A percentile compares a stretch with the other conserved stretches of the same genome.
Conservation (phyloP, 2,329 filamentous ascomycete genomes). For the Ophiostoma angusticollis region DNA sequence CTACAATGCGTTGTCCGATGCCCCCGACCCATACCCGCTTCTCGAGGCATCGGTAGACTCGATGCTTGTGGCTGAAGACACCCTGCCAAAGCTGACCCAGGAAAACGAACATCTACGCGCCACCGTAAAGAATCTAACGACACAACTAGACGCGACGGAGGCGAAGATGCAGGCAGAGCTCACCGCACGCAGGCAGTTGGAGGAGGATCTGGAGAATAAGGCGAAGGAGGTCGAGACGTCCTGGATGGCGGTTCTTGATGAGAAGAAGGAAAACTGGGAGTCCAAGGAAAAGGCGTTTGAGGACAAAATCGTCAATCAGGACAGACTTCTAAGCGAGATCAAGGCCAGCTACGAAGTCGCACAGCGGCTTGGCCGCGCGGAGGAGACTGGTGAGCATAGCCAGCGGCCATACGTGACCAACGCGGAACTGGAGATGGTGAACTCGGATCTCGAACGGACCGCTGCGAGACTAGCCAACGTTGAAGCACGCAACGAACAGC, state of each 20-base stretch:
- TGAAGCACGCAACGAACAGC: slow-evolving; percentile 85
- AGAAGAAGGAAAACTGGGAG: slow-evolving; percentile 94
- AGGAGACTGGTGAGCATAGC: slow-evolving; percentile 29
- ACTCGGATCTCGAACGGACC: slow-evolving; percentile 81
- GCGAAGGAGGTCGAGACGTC: slow-evolving; percentile 83
- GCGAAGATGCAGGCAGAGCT: slow-evolving; percentile 67
- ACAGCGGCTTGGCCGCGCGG: slow-evolving; percentile 51
- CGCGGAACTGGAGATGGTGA: slow-evolving; percentile 88
- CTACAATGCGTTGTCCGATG: slow-evolving; percentile 88
- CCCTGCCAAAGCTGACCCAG: slow-evolving; percentile 71
- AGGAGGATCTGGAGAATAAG: slow-evolving; percentile 62
- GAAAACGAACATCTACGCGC: slow-evolving; percentile 84
- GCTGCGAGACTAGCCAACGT: slow-evolving; percentile 78
- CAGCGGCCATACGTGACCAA: slow-evolving; percentile 57
- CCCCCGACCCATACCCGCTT: slow-evolving; percentile 88
- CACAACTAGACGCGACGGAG: slow-evolving; percentile 74
- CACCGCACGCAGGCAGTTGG: slow-evolving; percentile 56
- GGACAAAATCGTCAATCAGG: slow-evolving; percentile 90
- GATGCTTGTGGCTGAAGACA: slow-evolving; percentile 83
- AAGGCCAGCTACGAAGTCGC: slow-evolving; percentile 97
- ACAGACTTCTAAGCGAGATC: slow-evolving; percentile 80
- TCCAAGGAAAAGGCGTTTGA: slow-evolving; percentile 79
- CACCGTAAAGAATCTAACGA: slow-evolving; percentile 60
- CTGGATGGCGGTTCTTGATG: slow-evolving; percentile 78
- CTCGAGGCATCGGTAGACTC: slow-evolving; percentile 95